phyloP scores from a whole-genome alignment of 257 asterid genomes.

The Linaria vulgaris region DNA sequence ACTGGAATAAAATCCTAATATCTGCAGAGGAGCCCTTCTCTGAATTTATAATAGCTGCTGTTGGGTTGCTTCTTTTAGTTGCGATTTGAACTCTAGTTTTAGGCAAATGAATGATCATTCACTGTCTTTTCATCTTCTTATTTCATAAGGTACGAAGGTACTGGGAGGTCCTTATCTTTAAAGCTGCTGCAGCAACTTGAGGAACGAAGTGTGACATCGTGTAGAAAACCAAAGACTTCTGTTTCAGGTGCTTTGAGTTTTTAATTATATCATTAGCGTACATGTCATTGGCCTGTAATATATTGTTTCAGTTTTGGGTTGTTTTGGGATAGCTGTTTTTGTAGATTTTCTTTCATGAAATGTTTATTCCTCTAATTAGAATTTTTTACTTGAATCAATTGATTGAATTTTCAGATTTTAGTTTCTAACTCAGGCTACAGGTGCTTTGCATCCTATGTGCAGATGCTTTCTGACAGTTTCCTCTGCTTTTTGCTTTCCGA shows the following conservation, averaged over 20 bases:
- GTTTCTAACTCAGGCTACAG: background rate
- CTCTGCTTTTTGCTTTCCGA: constrained; percentile 3
- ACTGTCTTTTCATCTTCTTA: constrained; percentile 15
- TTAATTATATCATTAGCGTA: constrained; percentile 4
- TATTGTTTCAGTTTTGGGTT: background rate
- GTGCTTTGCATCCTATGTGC: background rate
- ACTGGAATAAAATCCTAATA: constrained; percentile 1
- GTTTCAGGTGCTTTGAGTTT: constrained; percentile 53
- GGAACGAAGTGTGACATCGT: constrained; percentile 65
- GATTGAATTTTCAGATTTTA: too few species aligned
- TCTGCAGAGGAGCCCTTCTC: constrained; percentile 7
- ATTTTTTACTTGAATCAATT: too few species aligned
- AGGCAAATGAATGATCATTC: constrained; percentile 14
- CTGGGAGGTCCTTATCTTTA: constrained; percentile 90
- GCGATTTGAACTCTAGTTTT: background rate
- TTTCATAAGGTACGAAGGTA: constrained; percentile 82
- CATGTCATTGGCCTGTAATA: background rate
- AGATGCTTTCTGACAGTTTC: background rate
- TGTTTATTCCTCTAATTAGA: constrained; percentile 5
- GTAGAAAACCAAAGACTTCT: constrained; percentile 50
- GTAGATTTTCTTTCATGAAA: background rate
- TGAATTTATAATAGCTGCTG: background rate
- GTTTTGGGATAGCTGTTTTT: background rate
- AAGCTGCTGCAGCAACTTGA: constrained; percentile 90
- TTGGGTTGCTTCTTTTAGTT: constrained; percentile 12